Evolutionary conservation across 257 asterid species (phyloP).

Genomic region (Fraxinus pennsylvanica): DNA sequence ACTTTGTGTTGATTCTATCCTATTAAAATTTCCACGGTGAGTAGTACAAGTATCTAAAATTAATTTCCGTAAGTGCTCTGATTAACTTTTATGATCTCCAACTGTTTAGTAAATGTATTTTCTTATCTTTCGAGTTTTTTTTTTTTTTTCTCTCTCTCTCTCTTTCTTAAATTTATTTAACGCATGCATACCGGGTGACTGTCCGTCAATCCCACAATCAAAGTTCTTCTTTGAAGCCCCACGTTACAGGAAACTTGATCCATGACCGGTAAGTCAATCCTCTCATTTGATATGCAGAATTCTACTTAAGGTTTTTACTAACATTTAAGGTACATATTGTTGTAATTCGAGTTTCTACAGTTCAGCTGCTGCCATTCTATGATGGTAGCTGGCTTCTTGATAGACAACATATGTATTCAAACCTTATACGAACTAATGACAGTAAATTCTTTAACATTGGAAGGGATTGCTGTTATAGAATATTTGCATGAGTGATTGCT

Average conservation of each 20-base stretch:
- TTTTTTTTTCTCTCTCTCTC: too few species aligned
- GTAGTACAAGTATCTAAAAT: neutral
- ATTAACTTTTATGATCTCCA: neutral
- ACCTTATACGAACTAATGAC: neutral
- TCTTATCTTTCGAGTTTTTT: neutral
- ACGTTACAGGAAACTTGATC: slow-evolving; percentile 70
- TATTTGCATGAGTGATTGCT: neutral
- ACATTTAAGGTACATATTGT: neutral
- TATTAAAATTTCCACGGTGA: neutral
- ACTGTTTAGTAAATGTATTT: neutral
- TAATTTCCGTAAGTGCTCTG: neutral
- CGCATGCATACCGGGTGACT: slow-evolving; percentile 54
- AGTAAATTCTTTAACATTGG: neutral
- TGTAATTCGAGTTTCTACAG: neutral
- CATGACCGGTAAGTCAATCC: slow-evolving; percentile 70
- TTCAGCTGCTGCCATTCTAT: neutral
- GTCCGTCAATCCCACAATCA: slow-evolving; percentile 60
- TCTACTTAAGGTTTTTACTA: neutral
- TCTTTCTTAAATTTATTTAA: neutral
- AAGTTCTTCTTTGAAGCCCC: slow-evolving; percentile 89
- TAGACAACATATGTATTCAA: neutral
- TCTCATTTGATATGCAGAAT: neutral
- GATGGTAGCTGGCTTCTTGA: neutral
- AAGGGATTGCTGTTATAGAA: neutral
- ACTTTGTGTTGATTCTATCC: neutral